Conservation (phyloP, 768 basidiomycete genomes). For the Russula brevipes region DNA sequence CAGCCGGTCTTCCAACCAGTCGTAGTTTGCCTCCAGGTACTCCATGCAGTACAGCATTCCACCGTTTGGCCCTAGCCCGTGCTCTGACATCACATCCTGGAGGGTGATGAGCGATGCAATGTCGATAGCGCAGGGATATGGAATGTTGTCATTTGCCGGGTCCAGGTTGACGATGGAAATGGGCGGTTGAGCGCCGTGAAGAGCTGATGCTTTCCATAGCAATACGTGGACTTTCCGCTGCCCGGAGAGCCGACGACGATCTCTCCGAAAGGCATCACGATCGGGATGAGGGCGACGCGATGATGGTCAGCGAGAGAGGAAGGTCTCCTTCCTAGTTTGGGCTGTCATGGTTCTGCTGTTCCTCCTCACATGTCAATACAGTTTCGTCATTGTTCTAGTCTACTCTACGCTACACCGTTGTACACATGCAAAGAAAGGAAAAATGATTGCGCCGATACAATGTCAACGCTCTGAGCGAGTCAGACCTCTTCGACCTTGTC, state of each 20-base stretch:
- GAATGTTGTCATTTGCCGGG: slow-evolving; percentile 77
- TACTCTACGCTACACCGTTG: background rate
- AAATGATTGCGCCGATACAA: too few relatives aligned
- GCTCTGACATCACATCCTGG: slow-evolving; percentile 77
- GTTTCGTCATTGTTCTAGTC: too few relatives aligned
- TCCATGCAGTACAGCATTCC: slow-evolving; percentile 80
- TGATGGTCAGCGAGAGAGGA: slow-evolving; percentile 29
- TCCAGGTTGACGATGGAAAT: slow-evolving; percentile 93
- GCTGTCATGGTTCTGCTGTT: background rate
- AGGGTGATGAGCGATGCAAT: slow-evolving; percentile 84
- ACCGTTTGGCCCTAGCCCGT: slow-evolving; percentile 89
- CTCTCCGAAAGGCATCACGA: slow-evolving; percentile 74
- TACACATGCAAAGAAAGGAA: background rate
- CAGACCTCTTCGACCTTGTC: slow-evolving; percentile 24
- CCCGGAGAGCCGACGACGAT: slow-evolving; percentile 83
- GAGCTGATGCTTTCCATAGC: slow-evolving; percentile 83
- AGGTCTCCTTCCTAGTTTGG: slow-evolving; percentile 16
- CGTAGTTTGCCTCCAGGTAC: slow-evolving; percentile 86
- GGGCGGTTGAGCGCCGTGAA: slow-evolving; percentile 78
- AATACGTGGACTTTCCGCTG: slow-evolving; percentile 85
- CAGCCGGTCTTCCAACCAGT: slow-evolving; percentile 74
- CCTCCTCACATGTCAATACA: background rate
- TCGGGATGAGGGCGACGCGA: too few relatives aligned
- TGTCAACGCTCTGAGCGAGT: background rate
- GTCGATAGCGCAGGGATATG: slow-evolving; percentile 88